A percentile compares a stretch with the other conserved stretches of the same genome.
Evolutionary conservation across 2,329 filamentous ascomycete species (phyloP).

Genomic region (Keithomyces neogunnii): DNA sequence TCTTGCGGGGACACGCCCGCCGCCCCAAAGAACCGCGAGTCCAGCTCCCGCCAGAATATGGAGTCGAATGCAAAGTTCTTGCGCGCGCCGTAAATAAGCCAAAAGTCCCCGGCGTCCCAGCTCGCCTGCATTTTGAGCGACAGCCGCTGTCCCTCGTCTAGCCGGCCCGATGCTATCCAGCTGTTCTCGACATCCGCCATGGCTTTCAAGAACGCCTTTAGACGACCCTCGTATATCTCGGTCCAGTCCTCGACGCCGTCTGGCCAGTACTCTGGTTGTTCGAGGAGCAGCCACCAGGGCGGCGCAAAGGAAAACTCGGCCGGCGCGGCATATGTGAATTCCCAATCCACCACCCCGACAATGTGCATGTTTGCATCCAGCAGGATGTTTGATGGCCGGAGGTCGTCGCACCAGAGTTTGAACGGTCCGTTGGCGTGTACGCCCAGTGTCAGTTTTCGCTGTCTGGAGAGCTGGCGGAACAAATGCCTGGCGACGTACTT

Average conservation of each 20-base stretch:
- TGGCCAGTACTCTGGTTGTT: conserved; percentile 22
- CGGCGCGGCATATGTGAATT: conserved; percentile 27
- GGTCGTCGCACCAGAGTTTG: conserved; percentile 22
- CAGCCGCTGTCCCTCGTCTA: conserved; percentile 11
- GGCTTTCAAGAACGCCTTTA: conserved; percentile 23
- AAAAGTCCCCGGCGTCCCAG: conserved; percentile 25
- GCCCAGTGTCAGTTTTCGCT: conserved; percentile 17
- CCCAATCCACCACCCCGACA: conserved; percentile 31
- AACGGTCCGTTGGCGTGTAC: conserved; percentile 9
- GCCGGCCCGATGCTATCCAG: not conserved
- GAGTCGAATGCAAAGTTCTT: conserved; percentile 30
- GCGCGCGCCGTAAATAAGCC: conserved; percentile 25
- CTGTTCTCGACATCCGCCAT: conserved; percentile 19
- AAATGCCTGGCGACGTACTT: conserved; percentile 22
- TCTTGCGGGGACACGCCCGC: conserved; percentile 3
- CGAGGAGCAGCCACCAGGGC: conserved; percentile 30
- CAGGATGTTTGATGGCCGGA: conserved; percentile 24
- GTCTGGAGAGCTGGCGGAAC: conserved; percentile 13
- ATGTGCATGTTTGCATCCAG: conserved; percentile 18
- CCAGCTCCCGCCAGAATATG: conserved; percentile 28
- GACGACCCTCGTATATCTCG: conserved; percentile 19
- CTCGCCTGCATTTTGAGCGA: conserved; percentile 26
- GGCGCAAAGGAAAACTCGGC: conserved; percentile 24
- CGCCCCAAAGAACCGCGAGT: conserved; percentile 23
- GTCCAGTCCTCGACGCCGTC: conserved; percentile 21